Percentiles rank a stretch among this genome's conserved stretches.
phyloP scores from a whole-genome alignment of 768 basidiomycete species.

The Butyriboletus loyo region DNA sequence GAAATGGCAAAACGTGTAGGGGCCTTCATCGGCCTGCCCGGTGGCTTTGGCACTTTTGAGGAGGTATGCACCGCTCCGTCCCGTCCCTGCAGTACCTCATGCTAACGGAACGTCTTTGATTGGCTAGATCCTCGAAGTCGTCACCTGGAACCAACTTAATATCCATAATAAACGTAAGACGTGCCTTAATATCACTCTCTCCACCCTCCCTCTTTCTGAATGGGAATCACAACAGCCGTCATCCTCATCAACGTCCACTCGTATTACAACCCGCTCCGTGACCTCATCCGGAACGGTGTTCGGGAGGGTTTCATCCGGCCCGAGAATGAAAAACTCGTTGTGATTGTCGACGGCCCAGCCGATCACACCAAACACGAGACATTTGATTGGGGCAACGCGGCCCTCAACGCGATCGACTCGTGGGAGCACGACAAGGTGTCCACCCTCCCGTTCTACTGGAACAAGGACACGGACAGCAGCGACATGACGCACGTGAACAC shows the following conservation, averaged over 20 bases:
- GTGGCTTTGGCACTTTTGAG: conserved; percentile 94
- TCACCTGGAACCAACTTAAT: conserved; percentile 92
- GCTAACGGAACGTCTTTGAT: conserved; percentile 1
- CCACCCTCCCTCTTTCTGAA: not conserved
- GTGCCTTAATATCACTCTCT: conserved; percentile 1
- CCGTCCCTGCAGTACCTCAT: not conserved
- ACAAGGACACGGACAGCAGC: conserved; percentile 36
- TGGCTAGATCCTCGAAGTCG: conserved; percentile 77
- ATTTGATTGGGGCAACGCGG: conserved; percentile 79
- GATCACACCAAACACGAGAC: conserved; percentile 47
- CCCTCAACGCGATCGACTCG: conserved; percentile 56
- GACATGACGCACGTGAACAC: conserved; percentile 22
- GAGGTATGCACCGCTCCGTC: conserved; percentile 46
- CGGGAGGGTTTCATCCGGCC: conserved; percentile 72
- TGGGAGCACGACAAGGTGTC: conserved; percentile 47
- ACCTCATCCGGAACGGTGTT: conserved; percentile 65
- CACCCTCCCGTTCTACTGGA: conserved; percentile 49
- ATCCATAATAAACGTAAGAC: conserved; percentile 78
- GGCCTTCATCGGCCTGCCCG: conserved; percentile 87
- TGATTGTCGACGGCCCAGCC: conserved; percentile 73
- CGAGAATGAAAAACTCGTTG: conserved; percentile 56
- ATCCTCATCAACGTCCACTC: conserved; percentile 81
- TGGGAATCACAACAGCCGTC: conserved; percentile 54
- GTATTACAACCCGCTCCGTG: conserved; percentile 81
- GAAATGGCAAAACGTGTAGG: conserved; percentile 81